Percentiles rank a stretch among this genome's conserved stretches.
phyloP scores from a whole-genome alignment of 2,329 filamentous ascomycete species.

The Fusarium haematococcum region DNA sequence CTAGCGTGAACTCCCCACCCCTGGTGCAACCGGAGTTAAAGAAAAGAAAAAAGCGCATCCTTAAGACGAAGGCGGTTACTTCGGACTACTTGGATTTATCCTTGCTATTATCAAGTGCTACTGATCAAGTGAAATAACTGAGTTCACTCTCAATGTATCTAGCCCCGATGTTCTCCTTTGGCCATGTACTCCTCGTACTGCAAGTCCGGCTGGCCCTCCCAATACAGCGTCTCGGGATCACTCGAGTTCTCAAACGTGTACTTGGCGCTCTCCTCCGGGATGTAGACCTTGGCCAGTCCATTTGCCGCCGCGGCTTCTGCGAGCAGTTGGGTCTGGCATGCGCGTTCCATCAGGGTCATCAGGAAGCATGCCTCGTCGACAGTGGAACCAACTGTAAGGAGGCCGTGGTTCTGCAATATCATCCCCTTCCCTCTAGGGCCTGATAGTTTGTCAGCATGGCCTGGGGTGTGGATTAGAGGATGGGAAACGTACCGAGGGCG shows the following conservation, averaged over 20 bases:
- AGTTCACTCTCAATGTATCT: background rate
- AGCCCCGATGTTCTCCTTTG: background rate
- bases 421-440: slow-evolving; percentile 58
- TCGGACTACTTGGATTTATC: background rate
- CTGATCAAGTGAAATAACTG: background rate
- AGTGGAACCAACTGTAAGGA: slow-evolving; percentile 8
- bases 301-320: slow-evolving; percentile 15
- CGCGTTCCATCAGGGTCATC: slow-evolving; percentile 9
- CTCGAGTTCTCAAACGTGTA: background rate
- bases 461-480: background rate
- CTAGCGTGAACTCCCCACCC: background rate
- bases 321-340: slow-evolving; percentile 14
- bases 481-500: slow-evolving; percentile 61
- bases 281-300: background rate
- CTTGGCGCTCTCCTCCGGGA: background rate
- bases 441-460: background rate
- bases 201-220: background rate
- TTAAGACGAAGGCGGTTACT: background rate
- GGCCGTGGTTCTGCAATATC: slow-evolving; percentile 13
- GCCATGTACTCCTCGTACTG: background rate
- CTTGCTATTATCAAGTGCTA: background rate
- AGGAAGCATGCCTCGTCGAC: slow-evolving; percentile 19
- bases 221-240: background rate
- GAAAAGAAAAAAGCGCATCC: too few species aligned
- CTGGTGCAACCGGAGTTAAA: background rate